Conservation (phyloP, 305 asterid genomes). For the Rubia occidens region DNA sequence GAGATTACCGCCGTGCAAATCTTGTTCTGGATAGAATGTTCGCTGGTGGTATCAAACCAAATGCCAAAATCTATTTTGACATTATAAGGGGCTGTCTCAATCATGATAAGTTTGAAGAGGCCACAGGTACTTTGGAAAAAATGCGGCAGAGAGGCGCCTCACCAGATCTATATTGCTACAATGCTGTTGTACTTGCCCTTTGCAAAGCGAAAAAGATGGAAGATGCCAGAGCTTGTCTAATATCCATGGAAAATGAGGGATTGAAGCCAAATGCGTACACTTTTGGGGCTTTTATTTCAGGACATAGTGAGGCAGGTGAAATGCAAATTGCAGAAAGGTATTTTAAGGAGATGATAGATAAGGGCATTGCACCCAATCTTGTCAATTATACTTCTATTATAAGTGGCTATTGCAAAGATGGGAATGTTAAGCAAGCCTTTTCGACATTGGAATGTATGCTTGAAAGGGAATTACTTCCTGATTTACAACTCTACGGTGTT, state of each 20-base stretch:
- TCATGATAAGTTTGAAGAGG: slow-evolving; percentile 61
- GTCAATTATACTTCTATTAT: slow-evolving; percentile 45
- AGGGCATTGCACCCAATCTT: slow-evolving; percentile 50
- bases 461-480: slow-evolving; percentile 41
- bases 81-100: slow-evolving; percentile 48
- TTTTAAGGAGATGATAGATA: slow-evolving; percentile 61
- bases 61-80: slow-evolving; percentile 39
- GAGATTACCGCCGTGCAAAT: slow-evolving; percentile 46
- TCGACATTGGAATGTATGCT: slow-evolving; percentile 44
- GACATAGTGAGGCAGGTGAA: slow-evolving; percentile 47
- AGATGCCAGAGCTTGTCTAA: slow-evolving; percentile 49
- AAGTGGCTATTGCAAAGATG: slow-evolving; percentile 63
- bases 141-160: slow-evolving; percentile 58
- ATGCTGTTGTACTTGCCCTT: slow-evolving; percentile 57
- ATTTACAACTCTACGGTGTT: slow-evolving; percentile 50
- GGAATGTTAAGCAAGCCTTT: slow-evolving; percentile 47
- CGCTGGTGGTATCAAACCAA: slow-evolving; percentile 47
- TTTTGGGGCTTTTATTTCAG: slow-evolving; percentile 58
- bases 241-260: slow-evolving; percentile 49
- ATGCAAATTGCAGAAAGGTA: slow-evolving; percentile 56
- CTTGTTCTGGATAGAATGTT: slow-evolving; percentile 47
- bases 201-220: slow-evolving; percentile 62
- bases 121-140: slow-evolving; percentile 37
- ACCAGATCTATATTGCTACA: slow-evolving; percentile 68
- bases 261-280: slow-evolving; percentile 70